phyloP scores from a whole-genome alignment of 148 eudicot species.

The Silene uniflora region DNA sequence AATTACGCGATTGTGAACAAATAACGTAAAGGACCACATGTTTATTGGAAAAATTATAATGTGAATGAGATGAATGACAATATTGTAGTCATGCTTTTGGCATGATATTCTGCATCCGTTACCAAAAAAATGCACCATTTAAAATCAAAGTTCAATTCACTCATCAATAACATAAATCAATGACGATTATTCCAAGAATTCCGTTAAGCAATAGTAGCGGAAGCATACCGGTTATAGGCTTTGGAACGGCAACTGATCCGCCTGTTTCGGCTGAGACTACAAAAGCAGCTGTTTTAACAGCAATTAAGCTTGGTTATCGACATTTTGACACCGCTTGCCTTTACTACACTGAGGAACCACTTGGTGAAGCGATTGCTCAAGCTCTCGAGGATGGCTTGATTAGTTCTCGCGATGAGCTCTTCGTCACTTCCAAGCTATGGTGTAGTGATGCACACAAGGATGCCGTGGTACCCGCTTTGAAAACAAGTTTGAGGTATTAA shows the following conservation, averaged over 20 bases:
- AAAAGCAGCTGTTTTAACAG: slow-evolving; percentile 28
- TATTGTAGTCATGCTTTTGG: neutral
- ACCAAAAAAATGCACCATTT: neutral
- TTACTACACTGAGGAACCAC: slow-evolving; percentile 35
- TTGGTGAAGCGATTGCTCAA: slow-evolving; percentile 45
- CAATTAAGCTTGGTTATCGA: slow-evolving; percentile 33
- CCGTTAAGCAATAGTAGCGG: slow-evolving; percentile 27
- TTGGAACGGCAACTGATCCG: slow-evolving; percentile 34
- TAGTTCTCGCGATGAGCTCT: slow-evolving; percentile 40
- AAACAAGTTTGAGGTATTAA: slow-evolving; percentile 31
- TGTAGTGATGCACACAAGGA: slow-evolving; percentile 39
- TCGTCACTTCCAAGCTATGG: slow-evolving; percentile 57
- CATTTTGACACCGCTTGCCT: slow-evolving; percentile 46
- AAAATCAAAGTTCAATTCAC: neutral
- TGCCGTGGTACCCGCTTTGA: slow-evolving; percentile 40
- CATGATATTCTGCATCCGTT: slow-evolving; percentile 1
- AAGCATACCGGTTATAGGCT: slow-evolving; percentile 31
- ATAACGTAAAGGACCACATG: neutral
- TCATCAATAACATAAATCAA: neutral
- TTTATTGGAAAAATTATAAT: neutral
- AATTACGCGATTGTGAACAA: too few relatives aligned
- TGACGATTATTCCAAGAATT: slow-evolving; percentile 24
- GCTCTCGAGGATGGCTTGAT: slow-evolving; percentile 33
- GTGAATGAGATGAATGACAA: neutral
- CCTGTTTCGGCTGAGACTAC: slow-evolving; percentile 26